These are phyloP conservation scores for Colletotrichum sp. DNA, from an alignment of 2,329 filamentous ascomycete genomes.

Conservation along the genomic window DNA sequence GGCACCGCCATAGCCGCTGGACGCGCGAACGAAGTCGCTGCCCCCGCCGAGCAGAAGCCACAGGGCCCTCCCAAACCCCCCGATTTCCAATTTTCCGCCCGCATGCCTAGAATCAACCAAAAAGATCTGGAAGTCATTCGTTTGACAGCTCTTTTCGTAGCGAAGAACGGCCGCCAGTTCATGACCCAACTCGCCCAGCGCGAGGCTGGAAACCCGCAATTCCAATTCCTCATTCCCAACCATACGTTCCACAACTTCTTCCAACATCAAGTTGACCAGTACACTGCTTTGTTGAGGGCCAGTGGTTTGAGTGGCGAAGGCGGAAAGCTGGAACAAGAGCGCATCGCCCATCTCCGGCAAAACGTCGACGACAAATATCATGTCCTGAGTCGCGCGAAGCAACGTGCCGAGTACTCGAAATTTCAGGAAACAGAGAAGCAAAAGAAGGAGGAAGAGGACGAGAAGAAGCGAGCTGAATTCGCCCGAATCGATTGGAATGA, in stretches of 20 bases:
- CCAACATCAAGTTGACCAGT: conserved; percentile 90
- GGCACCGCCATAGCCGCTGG: conserved; percentile 81
- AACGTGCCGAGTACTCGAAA: conserved; percentile 86
- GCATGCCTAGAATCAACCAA: conserved; percentile 96
- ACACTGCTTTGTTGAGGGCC: conserved; percentile 76
- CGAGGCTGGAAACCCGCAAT: conserved; percentile 90
- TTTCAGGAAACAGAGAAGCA: conserved; percentile 84
- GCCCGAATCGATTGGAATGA: conserved; percentile 98
- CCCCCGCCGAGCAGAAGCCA: conserved; percentile 63
- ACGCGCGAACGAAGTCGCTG: conserved; percentile 66
- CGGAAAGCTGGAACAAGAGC: conserved; percentile 73
- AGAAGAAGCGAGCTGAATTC: conserved; percentile 77
- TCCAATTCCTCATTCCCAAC: conserved; percentile 93
- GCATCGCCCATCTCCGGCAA: conserved; percentile 73
- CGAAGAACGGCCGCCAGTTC: conserved; percentile 90
- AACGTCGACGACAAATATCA: conserved; percentile 83
- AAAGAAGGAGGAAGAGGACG: conserved; percentile 86
- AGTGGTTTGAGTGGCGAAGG: conserved; percentile 69
- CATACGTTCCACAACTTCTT: conserved; percentile 98
- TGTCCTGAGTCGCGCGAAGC: conserved; percentile 79
- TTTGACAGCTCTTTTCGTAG: conserved; percentile 88
- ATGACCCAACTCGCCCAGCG: conserved; percentile 89
- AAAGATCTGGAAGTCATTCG: conserved; percentile 81
- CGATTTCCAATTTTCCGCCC: conserved; percentile 90
- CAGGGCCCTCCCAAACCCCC: conserved; percentile 84